phyloP scores from a whole-genome alignment of 2,329 filamentous ascomycete species.

The Penicillium sp. region DNA sequence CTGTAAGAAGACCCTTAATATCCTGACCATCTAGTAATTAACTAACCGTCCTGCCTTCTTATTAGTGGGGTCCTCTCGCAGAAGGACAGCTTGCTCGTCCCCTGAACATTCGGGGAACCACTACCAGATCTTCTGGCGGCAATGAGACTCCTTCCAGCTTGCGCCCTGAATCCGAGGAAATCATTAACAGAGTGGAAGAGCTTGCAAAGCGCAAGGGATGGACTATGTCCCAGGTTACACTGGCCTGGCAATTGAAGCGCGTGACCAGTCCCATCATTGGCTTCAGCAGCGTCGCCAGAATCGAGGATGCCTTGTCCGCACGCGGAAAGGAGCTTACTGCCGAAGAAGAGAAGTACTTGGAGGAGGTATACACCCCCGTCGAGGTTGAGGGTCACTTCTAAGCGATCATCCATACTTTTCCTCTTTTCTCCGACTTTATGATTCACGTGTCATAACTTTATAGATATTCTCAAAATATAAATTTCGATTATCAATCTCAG shows the following conservation, averaged over 20 bases:
- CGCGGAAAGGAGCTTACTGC: slow-evolving; percentile 29
- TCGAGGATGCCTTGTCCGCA: slow-evolving; percentile 15
- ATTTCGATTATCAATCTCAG: background rate
- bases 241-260: slow-evolving; percentile 9
- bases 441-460: background rate
- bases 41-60: background rate
- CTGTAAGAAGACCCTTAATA: background rate
- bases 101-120: background rate
- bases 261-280: slow-evolving; percentile 14
- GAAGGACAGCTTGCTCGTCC: slow-evolving; percentile 3
- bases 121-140: background rate
- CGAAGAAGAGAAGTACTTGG: slow-evolving; percentile 61
- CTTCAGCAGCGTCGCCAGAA: slow-evolving; percentile 13
- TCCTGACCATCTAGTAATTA: background rate
- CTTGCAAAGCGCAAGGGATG: slow-evolving; percentile 10
- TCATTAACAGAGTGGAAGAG: slow-evolving; percentile 13
- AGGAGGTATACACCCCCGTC: slow-evolving; percentile 54
- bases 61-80: slow-evolving; percentile 2
- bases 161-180: slow-evolving; percentile 5
- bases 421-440: background rate
- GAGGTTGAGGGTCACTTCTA: background rate
- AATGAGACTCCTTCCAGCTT: background rate
- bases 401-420: background rate
- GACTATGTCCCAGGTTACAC: slow-evolving; percentile 14
- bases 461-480: background rate